Base-by-base conservation (phyloP, 2,329 filamentous ascomycete genomes). In the Nigrospora oryzae region DNA sequence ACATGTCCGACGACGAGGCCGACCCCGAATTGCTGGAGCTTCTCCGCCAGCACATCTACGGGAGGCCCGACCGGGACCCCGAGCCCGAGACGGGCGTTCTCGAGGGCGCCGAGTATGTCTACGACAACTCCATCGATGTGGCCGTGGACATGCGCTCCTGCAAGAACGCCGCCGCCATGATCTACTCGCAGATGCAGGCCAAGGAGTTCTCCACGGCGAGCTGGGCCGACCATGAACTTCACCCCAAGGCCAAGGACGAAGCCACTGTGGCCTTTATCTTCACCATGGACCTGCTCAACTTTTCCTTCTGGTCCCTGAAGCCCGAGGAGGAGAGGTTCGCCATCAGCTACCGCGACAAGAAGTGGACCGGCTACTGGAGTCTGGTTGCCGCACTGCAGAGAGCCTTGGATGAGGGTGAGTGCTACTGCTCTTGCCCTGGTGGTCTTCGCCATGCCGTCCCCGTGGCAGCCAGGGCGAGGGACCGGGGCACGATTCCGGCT, bases 291-390 rank as follows among this genome's bases (percentile, higher is more conserved):
- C 65, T 98, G 28, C 70, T 98, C 42, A 98, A 98, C 62, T 98
- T 97, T 61, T 94, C 84, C 17, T 98, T 98, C 63, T 98, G 93
- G 93, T 94, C 88, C 13, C 83, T 87, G 43, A 60, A 66, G 38
- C 64, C 71, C 0, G 82, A 86, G 11, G 74, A 81, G 5, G 81
- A 91, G 55, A 75, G 89, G 11, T 98, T 91, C 63, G 77, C 85
- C 11, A 77, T 98, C 36, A 83, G 87, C 46, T 97, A 96, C 64
- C 77, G 76, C 38, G 89, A 81, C 28, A 83, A 79, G 63, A 79
- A 67, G 46, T 97, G 89, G 89, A 96, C 89, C 0, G 93, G 93
- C 4, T 98, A 98, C 64, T 95, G 87, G 83, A 95, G 89, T 62
- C 68, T 98, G 45, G 88, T 97, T 16, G 93, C 93, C 19, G 79